Conservation (phyloP, 805 yeast species). For the Cyberlindnera mycetangii region DNA sequence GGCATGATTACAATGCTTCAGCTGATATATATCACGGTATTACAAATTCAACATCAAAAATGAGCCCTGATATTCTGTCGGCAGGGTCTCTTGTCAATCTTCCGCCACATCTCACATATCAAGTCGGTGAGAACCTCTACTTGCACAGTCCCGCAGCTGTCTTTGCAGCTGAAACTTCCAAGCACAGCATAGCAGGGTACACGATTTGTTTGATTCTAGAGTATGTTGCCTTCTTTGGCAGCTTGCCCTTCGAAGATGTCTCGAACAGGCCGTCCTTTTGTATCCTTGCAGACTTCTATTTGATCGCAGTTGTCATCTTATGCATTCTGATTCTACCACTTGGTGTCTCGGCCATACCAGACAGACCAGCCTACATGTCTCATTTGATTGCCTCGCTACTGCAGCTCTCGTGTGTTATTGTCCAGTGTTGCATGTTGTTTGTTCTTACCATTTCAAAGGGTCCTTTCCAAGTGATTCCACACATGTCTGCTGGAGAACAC, state of each 20-base stretch:
- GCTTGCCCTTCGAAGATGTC: conserved; percentile 19
- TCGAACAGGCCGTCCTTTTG: conserved; percentile 21
- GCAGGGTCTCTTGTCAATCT: not conserved
- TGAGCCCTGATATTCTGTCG: not conserved
- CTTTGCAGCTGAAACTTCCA: conserved; percentile 4
- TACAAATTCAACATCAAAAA: not conserved
- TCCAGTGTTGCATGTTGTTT: conserved; percentile 1
- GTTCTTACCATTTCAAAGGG: not conserved
- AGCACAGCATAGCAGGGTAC: conserved; percentile 1
- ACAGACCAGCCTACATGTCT: conserved; percentile 1
- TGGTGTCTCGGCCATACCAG: conserved; percentile 8
- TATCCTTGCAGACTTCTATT: conserved; percentile 7
- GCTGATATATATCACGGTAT: not conserved
- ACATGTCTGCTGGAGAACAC: not conserved
- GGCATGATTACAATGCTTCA: no score
- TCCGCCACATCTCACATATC: conserved; percentile 1
- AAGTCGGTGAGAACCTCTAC: conserved; percentile 6
- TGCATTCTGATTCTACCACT: conserved; percentile 13
- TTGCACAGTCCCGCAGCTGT: conserved; percentile 5
- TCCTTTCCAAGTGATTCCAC: conserved; percentile 1
- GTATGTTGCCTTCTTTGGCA: conserved; percentile 15
- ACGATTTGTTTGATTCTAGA: conserved; percentile 7
- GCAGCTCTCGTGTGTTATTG: conserved; percentile 3
- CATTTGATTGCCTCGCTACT: conserved; percentile 4
- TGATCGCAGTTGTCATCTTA: conserved; percentile 11